phyloP scores from a whole-genome alignment of 108 stramenopile genomes.

The Chaetoceros muelleri region DNA sequence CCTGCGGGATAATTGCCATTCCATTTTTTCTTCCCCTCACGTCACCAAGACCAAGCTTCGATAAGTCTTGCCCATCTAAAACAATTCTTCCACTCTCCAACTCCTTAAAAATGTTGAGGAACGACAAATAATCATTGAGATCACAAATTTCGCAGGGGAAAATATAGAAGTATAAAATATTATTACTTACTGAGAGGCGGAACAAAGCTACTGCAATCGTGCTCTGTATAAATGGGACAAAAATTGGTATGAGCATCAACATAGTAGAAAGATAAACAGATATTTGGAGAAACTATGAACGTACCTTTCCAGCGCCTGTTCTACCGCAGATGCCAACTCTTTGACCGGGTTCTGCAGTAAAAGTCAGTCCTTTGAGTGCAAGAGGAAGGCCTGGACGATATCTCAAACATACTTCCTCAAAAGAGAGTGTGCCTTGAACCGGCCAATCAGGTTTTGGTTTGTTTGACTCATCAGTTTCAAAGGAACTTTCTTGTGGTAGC shows the following conservation, averaged over 20 bases:
- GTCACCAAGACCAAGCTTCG: slow-evolving; percentile 55
- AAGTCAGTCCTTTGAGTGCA: slow-evolving; percentile 61
- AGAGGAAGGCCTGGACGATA: slow-evolving; percentile 64
- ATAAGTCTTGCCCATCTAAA: slow-evolving; percentile 74
- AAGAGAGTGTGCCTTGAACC: slow-evolving; percentile 40
- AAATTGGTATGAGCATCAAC: too few relatives aligned
- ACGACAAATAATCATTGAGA: not conserved
- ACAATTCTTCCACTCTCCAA: slow-evolving; percentile 39
- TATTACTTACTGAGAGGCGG: too few relatives aligned
- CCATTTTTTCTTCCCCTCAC: slow-evolving; percentile 59
- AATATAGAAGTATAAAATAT: too few relatives aligned
- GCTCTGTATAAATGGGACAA: slow-evolving; percentile 24
- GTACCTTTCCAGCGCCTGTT: slow-evolving; percentile 49
- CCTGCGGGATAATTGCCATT: slow-evolving; percentile 91
- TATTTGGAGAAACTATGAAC: not conserved
- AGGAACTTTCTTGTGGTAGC: slow-evolving; percentile 42
- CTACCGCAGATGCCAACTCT: slow-evolving; percentile 79
- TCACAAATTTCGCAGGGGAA: too few relatives aligned
- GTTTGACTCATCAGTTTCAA: slow-evolving; percentile 18
- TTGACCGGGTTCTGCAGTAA: slow-evolving; percentile 52
- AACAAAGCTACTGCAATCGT: slow-evolving; percentile 68
- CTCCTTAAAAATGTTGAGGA: slow-evolving; percentile 6
- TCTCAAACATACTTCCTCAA: slow-evolving; percentile 55
- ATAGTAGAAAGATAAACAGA: too few relatives aligned
- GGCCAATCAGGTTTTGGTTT: slow-evolving; percentile 41